Conservation (phyloP, 139 green algal genomes). For the Closterium sp. region DNA sequence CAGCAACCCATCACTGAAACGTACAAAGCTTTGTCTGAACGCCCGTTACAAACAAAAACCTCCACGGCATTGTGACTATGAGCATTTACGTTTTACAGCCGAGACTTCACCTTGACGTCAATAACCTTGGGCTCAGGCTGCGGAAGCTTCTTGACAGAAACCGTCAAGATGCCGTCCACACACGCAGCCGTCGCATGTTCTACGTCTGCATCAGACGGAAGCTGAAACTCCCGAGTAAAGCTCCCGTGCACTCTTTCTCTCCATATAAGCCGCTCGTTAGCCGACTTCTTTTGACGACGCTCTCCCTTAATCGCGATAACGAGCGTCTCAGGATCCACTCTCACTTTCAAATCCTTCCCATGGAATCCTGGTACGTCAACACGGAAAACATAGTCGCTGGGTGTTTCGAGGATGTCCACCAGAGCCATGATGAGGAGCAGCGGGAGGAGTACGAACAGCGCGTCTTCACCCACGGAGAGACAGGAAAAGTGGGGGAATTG, state of each 20-base stretch:
- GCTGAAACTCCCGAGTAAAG: background rate
- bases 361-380: background rate
- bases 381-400: background rate
- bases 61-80: background rate
- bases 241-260: background rate
- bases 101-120: background rate
- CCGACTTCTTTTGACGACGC: background rate
- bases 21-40: background rate
- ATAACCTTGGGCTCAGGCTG: background rate
- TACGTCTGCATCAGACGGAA: background rate
- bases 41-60: background rate
- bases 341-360: background rate
- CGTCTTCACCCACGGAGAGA: too few relatives aligned
- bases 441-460: too few relatives aligned
- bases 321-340: background rate
- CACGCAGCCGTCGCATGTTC: background rate
- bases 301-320: background rate
- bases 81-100: background rate
- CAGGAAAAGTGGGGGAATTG: too few relatives aligned
- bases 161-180: background rate
- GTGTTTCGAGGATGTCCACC: background rate
- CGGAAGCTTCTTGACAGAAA: background rate
- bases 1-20: background rate
- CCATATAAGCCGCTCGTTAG: background rate
- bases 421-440: too few relatives aligned